Evolutionary conservation across 2,329 filamentous ascomycete genomes (phyloP), one percentile per base, ranked within the genome.

Genomic region (Lecanicillium sp.): DNA sequence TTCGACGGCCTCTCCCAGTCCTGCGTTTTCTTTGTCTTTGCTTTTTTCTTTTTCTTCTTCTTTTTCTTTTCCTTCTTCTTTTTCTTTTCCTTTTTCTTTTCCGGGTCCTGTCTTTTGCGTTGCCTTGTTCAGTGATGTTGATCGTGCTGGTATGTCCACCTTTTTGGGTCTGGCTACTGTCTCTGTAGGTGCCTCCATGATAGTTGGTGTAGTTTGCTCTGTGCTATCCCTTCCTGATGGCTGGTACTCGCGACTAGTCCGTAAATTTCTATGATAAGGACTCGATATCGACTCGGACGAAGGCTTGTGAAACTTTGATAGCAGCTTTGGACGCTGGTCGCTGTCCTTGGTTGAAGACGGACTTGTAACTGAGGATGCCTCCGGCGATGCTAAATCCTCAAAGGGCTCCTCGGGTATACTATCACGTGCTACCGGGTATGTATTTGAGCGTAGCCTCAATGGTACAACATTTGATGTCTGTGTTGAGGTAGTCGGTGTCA

Each of bases 1-100:
- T 55, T 82, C 73, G 4, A 80, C 77, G 2, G 78, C 74, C 31
- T 68, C 68, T 45, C 70, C 68, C 12, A 73, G 56, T 6, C 61
- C 64, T 11, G 32, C 38, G 19, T 27, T 33, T 8, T 31, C 38
- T 15, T 22, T 22, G 19, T 17, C 25, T 13, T 28, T 28, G 25
- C 8, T 16, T 51, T 47, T 14, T 47, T 40, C 11, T 38, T 33
- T 15, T 40, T 19, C 48, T 3, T 48, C 47, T 7, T 50, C 43
- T 15, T 51, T 29, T 16, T 35, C 36, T 7, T 6, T 25, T 25
- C 22, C 22, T 6, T 61, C 64, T 11, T 16, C 38, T 16, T 27
- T 33, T 8, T 31, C 38, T 15, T n/a, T n/a, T n/a, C n/a, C n/a
- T n/a, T 7, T 6, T 25, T 25, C 22, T 15, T 33, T 33, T 18